A percentile compares a stretch with the other conserved stretches of the same genome.
Conservation (phyloP, 1,139 yeast genomes). For the Geotrichum macrosporum region DNA sequence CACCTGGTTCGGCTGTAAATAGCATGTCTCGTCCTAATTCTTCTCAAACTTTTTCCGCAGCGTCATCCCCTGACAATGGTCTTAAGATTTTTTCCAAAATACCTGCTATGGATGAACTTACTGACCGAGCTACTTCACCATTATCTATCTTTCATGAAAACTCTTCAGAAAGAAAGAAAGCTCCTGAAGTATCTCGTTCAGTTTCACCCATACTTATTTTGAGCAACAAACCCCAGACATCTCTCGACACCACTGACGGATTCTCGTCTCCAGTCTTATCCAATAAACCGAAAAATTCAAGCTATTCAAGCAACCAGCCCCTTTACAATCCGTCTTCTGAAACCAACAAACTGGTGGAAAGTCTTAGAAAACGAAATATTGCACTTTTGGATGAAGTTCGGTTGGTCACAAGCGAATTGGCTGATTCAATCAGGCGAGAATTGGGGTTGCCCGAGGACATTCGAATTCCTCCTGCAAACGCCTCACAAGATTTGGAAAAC, state of each 20-base stretch:
- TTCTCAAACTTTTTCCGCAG: conserved; percentile 11
- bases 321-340: conserved; percentile 9
- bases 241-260: neutral
- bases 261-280: conserved; percentile 17
- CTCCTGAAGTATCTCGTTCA: too few relatives aligned
- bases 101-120: too few relatives aligned
- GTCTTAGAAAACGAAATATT: conserved; percentile 7
- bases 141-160: too few relatives aligned
- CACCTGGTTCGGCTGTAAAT: conserved; percentile 17
- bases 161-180: too few relatives aligned
- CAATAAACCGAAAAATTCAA: too few relatives aligned
- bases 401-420: conserved; percentile 38
- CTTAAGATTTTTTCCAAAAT: too few relatives aligned
- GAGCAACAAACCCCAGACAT: neutral
- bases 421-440: conserved; percentile 40
- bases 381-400: conserved; percentile 36
- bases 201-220: too few relatives aligned
- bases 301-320: conserved; percentile 6
- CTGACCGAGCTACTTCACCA: too few relatives aligned
- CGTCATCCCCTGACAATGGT: conserved; percentile 17
- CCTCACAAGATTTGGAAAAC: conserved; percentile 3
- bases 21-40: conserved; percentile 18
- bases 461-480: neutral
- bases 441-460: conserved; percentile 28
- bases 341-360: conserved; percentile 7